Evolutionary conservation across 306 rosid genomes (phyloP).

Genomic region (Lagenaria siceraria): DNA sequence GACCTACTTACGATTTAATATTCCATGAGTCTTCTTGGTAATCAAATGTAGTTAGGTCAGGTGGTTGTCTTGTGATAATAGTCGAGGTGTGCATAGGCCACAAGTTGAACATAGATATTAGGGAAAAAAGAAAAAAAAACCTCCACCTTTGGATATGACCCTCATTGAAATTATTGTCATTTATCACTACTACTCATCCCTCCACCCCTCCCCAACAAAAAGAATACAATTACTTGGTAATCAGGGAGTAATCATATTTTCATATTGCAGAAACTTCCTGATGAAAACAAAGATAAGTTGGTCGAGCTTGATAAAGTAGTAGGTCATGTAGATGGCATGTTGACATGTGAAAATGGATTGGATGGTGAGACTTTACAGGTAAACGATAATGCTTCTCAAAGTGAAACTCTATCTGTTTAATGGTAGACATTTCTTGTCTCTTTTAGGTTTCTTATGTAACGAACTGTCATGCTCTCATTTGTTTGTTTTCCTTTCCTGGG

Average conservation of each 20-base stretch:
- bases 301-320: slow-evolving; percentile 31
- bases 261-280: slow-evolving; percentile 47
- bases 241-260: neutral
- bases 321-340: slow-evolving; percentile 24
- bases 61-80: too few species aligned
- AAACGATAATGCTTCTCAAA: slow-evolving; percentile 13
- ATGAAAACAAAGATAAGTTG: slow-evolving; percentile 27
- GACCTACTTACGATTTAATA: too few species aligned
- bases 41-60: too few species aligned
- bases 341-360: slow-evolving; percentile 24
- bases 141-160: neutral
- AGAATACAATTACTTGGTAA: neutral
- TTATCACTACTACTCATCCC: neutral
- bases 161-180: neutral
- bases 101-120: too few species aligned
- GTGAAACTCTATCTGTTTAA: slow-evolving; percentile 8
- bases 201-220: too few species aligned
- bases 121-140: too few species aligned
- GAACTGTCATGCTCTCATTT: neutral
- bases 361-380: slow-evolving; percentile 65
- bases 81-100: too few species aligned
- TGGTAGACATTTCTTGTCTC: neutral
- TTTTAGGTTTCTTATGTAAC: neutral
- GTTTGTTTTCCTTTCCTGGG: slow-evolving; percentile 1
- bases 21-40: too few species aligned